A percentile compares a stretch with the other conserved stretches of the same genome.
Conservation (phyloP, 495 filamentous ascomycete genomes). For the Arthonia radiata region DNA sequence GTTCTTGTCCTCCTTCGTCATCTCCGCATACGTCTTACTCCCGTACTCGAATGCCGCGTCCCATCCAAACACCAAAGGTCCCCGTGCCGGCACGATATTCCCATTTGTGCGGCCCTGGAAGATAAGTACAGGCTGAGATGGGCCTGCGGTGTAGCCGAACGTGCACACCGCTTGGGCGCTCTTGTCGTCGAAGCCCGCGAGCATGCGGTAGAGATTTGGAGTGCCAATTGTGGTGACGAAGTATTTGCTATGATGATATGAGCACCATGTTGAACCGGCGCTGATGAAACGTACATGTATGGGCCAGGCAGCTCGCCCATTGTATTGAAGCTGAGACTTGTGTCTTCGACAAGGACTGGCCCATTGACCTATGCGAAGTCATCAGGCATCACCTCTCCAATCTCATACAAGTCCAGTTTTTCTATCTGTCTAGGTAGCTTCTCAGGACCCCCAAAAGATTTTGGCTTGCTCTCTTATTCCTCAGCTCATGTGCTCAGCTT, state of each 20-base stretch:
- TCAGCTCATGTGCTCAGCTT: too few species aligned
- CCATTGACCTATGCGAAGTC: slow-evolving; percentile 71
- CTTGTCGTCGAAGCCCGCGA: slow-evolving; percentile 73
- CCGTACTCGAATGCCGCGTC: slow-evolving; percentile 91
- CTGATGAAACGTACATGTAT: slow-evolving; percentile 61
- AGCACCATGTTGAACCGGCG: background rate
- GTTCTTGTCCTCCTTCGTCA: slow-evolving; percentile 85
- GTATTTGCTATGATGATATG: background rate
- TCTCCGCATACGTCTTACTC: slow-evolving; percentile 89
- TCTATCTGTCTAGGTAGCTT: too few species aligned
- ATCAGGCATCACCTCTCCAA: too few species aligned
- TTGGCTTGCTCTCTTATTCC: too few species aligned
- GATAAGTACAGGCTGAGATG: slow-evolving; percentile 59
- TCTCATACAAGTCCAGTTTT: too few species aligned
- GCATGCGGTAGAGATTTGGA: slow-evolving; percentile 68
- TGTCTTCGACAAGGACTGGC: slow-evolving; percentile 88
- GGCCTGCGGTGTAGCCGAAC: slow-evolving; percentile 73
- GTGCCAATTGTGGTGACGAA: slow-evolving; percentile 5
- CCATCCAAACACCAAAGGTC: slow-evolving; percentile 71
- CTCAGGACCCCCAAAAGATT: too few species aligned
- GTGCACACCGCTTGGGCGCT: slow-evolving; percentile 84
- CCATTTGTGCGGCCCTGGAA: slow-evolving; percentile 69
- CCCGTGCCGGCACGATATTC: slow-evolving; percentile 52
- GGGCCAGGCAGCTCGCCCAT: slow-evolving; percentile 78
- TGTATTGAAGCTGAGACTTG: slow-evolving; percentile 76